Evolutionary conservation across 352 stramenopile genomes (phyloP), one percentile per base, ranked within the genome.

Genomic region (Globisporangium perplexum): DNA sequence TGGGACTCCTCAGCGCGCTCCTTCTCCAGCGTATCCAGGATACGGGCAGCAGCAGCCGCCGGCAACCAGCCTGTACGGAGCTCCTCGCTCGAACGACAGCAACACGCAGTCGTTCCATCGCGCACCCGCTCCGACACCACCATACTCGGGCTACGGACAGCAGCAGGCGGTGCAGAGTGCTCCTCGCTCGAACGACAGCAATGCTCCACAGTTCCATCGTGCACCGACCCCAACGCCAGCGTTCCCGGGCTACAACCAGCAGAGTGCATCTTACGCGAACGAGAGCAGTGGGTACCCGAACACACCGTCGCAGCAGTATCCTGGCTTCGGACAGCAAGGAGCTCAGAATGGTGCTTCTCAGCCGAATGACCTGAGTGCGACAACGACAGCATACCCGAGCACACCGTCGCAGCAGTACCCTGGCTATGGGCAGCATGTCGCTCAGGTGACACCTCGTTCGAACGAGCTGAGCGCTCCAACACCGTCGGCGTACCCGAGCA

Each of bases 401-500:
- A 60, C 26, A 4, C 53, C 53, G 5, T 53, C 47, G 8, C 55
- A 55, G 22, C 43, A 26, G 18, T 46, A 52, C 17, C n/a, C 41
- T 33, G 51, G 51, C 23, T 47, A 45, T 51, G 43, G 52, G 1
- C 52, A 57, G 17, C 52, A 50, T 23, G 28, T 14, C 28, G 55
- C 46, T 42, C 47, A 62, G 18, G 44, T 35, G 58, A 46, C 61
- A 1, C 63, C 64, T 36, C 63, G 57, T 7, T 71, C 68, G 30
- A 69, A 53, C 39, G 58, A 61, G 30, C 18, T 57, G 17, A 65
- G 53, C 36, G 35, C 45, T 1, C 35, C 48, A 22, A 58, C 15
- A 11, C 44, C 68, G 26, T 61, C 64, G 31, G 50, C 68, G 26
- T 73, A 73, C 26, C 65, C 65, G 26, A 60, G 57, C 51, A 63